These are phyloP conservation scores for Lactifluus volemus DNA, from an alignment of 768 basidiomycete genomes.

Conservation along the genomic window DNA sequence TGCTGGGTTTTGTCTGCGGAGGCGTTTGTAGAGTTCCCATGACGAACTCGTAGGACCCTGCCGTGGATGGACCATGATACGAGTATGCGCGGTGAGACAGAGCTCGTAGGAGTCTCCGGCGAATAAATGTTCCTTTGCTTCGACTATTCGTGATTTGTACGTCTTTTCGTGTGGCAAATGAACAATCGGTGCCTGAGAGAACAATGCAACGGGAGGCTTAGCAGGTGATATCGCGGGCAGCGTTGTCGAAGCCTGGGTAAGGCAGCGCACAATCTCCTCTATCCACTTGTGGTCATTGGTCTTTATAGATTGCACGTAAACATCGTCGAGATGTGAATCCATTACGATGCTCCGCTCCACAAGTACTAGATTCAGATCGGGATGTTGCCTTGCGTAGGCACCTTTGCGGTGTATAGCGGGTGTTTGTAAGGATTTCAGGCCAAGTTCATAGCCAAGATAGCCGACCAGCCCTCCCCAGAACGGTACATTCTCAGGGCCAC, in stretches of 20 bases:
- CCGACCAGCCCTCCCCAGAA: slow-evolving; percentile 85
- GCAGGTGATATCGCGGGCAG: background rate
- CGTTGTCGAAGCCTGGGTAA: slow-evolving; percentile 23
- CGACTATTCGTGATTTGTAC: slow-evolving; percentile 62
- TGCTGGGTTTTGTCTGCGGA: slow-evolving; percentile 76
- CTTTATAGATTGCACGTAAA: slow-evolving; percentile 59
- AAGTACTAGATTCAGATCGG: slow-evolving; percentile 68
- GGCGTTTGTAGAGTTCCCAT: slow-evolving; percentile 65
- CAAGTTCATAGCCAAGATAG: slow-evolving; percentile 72
- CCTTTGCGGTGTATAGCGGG: slow-evolving; percentile 27
- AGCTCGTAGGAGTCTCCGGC: slow-evolving; percentile 91
- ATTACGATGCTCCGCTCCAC: slow-evolving; percentile 72
- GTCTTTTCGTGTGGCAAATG: slow-evolving; percentile 45
- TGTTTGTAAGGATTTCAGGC: slow-evolving; percentile 46
- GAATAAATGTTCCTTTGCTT: slow-evolving; percentile 65
- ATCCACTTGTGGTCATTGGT: slow-evolving; percentile 57
- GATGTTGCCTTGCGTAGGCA: slow-evolving; percentile 34
- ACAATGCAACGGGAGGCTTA: slow-evolving; percentile 1
- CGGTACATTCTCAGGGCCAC: slow-evolving; percentile 47
- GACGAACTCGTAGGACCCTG: slow-evolving; percentile 34
- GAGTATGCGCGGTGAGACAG: slow-evolving; percentile 74
- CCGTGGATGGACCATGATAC: slow-evolving; percentile 33
- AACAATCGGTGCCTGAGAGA: slow-evolving; percentile 26
- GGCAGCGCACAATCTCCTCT: slow-evolving; percentile 29
- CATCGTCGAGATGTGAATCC: slow-evolving; percentile 40